phyloP scores from a whole-genome alignment of 2,329 filamentous ascomycete genomes.

The Penicillium griseofulvum region DNA sequence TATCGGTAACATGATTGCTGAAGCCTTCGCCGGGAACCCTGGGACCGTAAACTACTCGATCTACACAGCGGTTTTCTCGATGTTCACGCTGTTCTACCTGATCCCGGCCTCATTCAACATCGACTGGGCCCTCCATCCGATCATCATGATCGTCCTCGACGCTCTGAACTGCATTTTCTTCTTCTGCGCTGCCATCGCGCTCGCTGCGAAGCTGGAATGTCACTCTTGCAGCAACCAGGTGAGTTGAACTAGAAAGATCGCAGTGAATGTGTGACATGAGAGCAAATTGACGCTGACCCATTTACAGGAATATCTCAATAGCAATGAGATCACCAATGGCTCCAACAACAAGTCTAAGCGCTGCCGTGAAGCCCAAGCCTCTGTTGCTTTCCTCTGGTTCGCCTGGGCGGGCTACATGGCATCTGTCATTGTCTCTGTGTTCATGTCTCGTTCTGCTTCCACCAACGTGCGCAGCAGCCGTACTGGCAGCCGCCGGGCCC shows the following conservation, averaged over 20 bases:
- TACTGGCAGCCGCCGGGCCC: constrained; percentile 33
- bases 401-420: constrained; percentile 45
- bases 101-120: constrained; percentile 44
- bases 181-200: constrained; percentile 48
- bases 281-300: constrained; percentile 1
- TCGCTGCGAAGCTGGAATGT: constrained; percentile 46
- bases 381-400: constrained; percentile 54
- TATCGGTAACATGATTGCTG: constrained; percentile 61
- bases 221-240: constrained; percentile 49
- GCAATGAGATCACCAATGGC: constrained; percentile 49
- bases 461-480: constrained; percentile 36
- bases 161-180: constrained; percentile 50
- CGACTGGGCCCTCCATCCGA: constrained; percentile 42
- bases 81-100: constrained; percentile 50
- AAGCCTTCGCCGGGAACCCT: constrained; percentile 53
- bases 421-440: constrained; percentile 41
- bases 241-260: constrained; percentile 22
- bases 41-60: constrained; percentile 57
- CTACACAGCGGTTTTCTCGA: constrained; percentile 48
- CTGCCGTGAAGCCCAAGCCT: constrained; percentile 53
- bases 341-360: constrained; percentile 37
- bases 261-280: background rate
- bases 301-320: constrained; percentile 38
- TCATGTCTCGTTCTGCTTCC: constrained; percentile 35
- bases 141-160: constrained; percentile 47